Percentiles rank a stretch among this genome's conserved stretches.
Evolutionary conservation across 2,329 filamentous ascomycete species (phyloP).

Genomic region (Phaeosphaeriaceae sp.): DNA sequence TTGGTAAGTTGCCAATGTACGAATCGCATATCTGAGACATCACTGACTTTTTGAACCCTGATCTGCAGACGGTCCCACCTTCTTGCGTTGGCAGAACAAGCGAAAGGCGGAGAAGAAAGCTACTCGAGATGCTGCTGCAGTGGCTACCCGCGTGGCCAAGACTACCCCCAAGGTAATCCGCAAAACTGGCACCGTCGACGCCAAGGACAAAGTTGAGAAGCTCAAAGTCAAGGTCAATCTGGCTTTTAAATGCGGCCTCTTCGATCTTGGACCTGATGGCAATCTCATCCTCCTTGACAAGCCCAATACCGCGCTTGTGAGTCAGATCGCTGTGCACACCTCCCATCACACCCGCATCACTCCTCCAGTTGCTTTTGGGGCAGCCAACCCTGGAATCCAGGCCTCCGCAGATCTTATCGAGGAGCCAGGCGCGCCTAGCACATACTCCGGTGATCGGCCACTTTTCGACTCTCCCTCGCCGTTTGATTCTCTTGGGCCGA

Average conservation of each 20-base stretch:
- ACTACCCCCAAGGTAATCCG: background rate
- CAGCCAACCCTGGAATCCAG: too few relatives aligned
- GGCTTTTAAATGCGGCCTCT: background rate
- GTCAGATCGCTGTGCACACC: too few relatives aligned
- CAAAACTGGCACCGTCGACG: background rate
- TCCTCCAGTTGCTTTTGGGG: too few relatives aligned
- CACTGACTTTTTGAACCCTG: too few relatives aligned
- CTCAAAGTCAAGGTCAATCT: background rate
- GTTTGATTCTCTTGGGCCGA: too few relatives aligned
- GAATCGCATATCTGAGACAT: too few relatives aligned
- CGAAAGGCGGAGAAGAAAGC: background rate
- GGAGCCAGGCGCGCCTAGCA: too few relatives aligned
- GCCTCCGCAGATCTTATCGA: too few relatives aligned
- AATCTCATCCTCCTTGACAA: background rate
- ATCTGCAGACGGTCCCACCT: background rate
- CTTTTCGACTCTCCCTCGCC: too few relatives aligned
- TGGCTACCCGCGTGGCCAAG: background rate
- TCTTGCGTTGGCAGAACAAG: slow-evolving; percentile 1
- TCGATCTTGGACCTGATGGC: background rate
- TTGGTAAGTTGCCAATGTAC: too few relatives aligned
- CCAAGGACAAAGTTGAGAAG: background rate
- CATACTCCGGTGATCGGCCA: too few relatives aligned
- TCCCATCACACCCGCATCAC: too few relatives aligned
- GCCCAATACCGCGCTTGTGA: background rate
- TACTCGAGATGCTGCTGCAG: background rate